These are phyloP conservation scores for Pseudopediastrum boryanum DNA, from an alignment of 139 green algal genomes.

Conservation along the genomic window DNA sequence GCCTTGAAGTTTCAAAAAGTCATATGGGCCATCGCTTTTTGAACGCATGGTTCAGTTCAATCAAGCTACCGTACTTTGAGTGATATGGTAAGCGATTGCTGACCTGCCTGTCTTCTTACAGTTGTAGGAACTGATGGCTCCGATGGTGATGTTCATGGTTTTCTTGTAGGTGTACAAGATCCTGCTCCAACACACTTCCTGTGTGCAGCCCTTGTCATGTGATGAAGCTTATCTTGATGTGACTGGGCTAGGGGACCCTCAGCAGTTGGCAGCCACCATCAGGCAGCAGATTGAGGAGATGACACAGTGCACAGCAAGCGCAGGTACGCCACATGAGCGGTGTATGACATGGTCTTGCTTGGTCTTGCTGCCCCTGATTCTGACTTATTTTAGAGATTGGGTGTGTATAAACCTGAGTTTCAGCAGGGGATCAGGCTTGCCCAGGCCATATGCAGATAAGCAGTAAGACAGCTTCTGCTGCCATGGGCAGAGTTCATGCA, in stretches of 20 bases:
- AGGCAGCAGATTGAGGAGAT: constrained; percentile 53
- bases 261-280: constrained; percentile 57
- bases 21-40: too few species aligned
- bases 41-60: too few species aligned
- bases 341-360: neutral
- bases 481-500: neutral
- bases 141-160: neutral
- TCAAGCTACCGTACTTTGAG: too few species aligned
- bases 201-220: constrained; percentile 88
- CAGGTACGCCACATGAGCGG: constrained; percentile 32
- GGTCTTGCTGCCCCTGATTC: neutral
- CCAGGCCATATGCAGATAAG: neutral
- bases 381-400: neutral
- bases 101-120: too few species aligned
- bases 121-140: too few species aligned
- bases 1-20: too few species aligned
- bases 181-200: constrained; percentile 67
- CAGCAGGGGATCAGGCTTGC: neutral
- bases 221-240: constrained; percentile 97
- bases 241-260: constrained; percentile 76
- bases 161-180: constrained; percentile 83
- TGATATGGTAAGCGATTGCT: too few species aligned
- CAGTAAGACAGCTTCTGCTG: neutral
- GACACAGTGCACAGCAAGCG: constrained; percentile 70
- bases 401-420: neutral